Base-by-base conservation (phyloP, 2,329 filamentous ascomycete species). In the Neopestalotiopsis sp. region DNA sequence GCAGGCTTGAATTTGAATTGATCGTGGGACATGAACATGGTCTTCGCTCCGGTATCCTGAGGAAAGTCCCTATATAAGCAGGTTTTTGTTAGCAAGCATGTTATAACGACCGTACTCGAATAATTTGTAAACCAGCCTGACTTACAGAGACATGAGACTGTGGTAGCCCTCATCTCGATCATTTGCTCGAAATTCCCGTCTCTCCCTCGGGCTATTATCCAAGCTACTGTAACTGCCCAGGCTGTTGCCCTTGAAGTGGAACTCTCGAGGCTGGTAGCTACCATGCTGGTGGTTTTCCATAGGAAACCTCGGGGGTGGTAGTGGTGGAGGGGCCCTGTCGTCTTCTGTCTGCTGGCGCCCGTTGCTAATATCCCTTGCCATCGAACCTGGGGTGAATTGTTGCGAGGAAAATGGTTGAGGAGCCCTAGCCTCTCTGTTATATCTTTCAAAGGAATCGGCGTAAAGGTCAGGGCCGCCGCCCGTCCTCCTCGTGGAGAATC, bases 11-110 rank as follows among this genome's bases (percentile, higher is more conserved):
- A 85, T 68, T 85, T 81, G 68, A 83, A 87, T 52, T 81, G 84
- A 72, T 81, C 84, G 72, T 87, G 85, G 70, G 84, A 83, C 67
- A 85, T 80, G 67, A 86, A 85, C 64, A 88, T 85, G n/a, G 81
- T 79, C 45, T 81, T 76, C 0, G 79, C 74, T 7, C 77, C 72
- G 71, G 83, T 83, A 65, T 84, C 82, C 72, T 83, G 66, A 24
- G 40, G 24, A 42, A 38, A 81, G 20, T 83, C 83, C 65, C 84
- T 81, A 62, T 7, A 58, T 4, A 59, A 6, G 20, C 1, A 24
- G 4, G 42, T 28, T 28, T 14, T 30, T 62, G 38, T 38, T n/a
- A 66, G 57, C 34, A 24, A 60, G 14, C 45, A 24, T 9, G 7
- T 52, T n/a, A 20, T n/a, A 20, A 52, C 45, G 20, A n/a, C 45